Base-by-base conservation (phyloP, 202 grass and related monocot species). In the Panicum virgatum region DNA sequence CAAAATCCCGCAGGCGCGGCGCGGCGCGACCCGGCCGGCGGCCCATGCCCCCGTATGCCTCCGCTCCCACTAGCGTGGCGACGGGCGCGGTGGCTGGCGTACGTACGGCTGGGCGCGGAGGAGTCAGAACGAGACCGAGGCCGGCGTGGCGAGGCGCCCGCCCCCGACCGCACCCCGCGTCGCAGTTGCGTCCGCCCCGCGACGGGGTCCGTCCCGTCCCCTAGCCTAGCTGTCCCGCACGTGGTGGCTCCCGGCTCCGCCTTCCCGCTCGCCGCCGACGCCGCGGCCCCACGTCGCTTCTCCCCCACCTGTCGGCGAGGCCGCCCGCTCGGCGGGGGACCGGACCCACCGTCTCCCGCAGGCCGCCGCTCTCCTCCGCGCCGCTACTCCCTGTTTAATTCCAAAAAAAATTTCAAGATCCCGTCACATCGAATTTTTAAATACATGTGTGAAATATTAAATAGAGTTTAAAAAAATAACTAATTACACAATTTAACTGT, bases 181-280 rank as follows among this genome's bases (percentile, higher is more conserved):
- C 82, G 78, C 72, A 73, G 72, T 57, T 18, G 38, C 60, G 54
- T 39, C 38, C 62, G 46, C 25, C 22, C 57, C 51, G 57, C 57
- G 57, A 22, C 69, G 54, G 68, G 69, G 20, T 46, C 78, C 59
- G 62, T 52, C 45, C 79, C 60, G 11, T 2, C 29, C 52, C n/a
- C n/a, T n/a, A 34, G 87, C 87, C 87, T 87, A 70, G 90, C 86
- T 89, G 90, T 84, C 86, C 72, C 78, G 66, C 90, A 92, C 87
- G 86, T 81, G 86, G 83, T 77, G 52, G 19, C 47, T 47, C 52
- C 1, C 44, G 48, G 12, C 68, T 27, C 66, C 39, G 16, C 66
- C 39, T 34, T 34, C 61, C 42, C 38, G 39, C 37, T 69, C 59
- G 30, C 83, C 74, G 48, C 83, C 74, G 48, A 86, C 53, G 18